Evolutionary conservation across 305 asterid genomes (phyloP).

Genomic region (Coffea humblotiana): DNA sequence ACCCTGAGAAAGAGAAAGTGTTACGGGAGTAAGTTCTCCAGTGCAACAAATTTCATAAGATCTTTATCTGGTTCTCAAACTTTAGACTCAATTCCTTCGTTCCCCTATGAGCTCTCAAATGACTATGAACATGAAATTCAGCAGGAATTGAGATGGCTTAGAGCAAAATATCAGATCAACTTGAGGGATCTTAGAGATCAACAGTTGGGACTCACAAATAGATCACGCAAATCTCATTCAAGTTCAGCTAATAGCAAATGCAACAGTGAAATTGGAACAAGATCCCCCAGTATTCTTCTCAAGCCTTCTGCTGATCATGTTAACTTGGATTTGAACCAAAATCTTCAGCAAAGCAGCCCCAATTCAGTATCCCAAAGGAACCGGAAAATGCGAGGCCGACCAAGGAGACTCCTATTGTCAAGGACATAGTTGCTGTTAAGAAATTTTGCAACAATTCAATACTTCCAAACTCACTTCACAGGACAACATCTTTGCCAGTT

Average conservation of each 20-base stretch:
- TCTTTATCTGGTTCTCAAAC: slow-evolving; percentile 28
- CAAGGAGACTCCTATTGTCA: slow-evolving; percentile 25
- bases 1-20: slow-evolving; percentile 17
- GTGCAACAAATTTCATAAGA: slow-evolving; percentile 16
- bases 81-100: slow-evolving; percentile 26
- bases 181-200: slow-evolving; percentile 43
- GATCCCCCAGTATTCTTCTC: slow-evolving; percentile 8
- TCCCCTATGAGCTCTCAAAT: slow-evolving; percentile 22
- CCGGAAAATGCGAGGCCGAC: slow-evolving; percentile 38
- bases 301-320: slow-evolving; percentile 14
- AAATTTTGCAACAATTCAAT: slow-evolving; percentile 27
- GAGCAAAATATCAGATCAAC: slow-evolving; percentile 51
- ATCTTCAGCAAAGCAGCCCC: slow-evolving; percentile 33
- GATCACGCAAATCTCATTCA: slow-evolving; percentile 19
- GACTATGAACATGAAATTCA: slow-evolving; percentile 48
- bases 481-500: slow-evolving; percentile 56
- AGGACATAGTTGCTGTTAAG: slow-evolving; percentile 34
- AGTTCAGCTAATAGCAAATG: slow-evolving; percentile 16
- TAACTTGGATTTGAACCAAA: slow-evolving; percentile 10
- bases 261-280: slow-evolving; percentile 5
- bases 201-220: slow-evolving; percentile 28
- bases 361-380: slow-evolving; percentile 34
- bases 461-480: slow-evolving; percentile 43
- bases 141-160: slow-evolving; percentile 63
- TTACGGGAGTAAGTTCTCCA: slow-evolving; percentile 13